phyloP scores from a whole-genome alignment of 768 basidiomycete species.

The Neoboletus brunneissimus region DNA sequence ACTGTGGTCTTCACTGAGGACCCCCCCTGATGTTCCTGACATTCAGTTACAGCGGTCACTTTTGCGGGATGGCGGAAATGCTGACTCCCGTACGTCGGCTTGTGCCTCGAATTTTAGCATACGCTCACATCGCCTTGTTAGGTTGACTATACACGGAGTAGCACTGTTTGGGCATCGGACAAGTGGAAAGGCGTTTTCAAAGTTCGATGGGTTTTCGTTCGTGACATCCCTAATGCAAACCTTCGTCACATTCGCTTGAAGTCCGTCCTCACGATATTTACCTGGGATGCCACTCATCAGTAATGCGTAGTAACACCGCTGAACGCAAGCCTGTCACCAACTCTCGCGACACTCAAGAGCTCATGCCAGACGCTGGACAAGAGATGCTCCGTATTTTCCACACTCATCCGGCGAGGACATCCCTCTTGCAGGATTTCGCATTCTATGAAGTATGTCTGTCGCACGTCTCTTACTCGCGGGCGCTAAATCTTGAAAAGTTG shows the following conservation, averaged over 20 bases:
- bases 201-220: slow-evolving; percentile 96
- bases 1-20: slow-evolving; percentile 2
- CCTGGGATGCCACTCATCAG: slow-evolving; percentile 13
- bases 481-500: slow-evolving; percentile 44
- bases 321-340: slow-evolving; percentile 99
- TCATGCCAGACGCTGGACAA: slow-evolving; percentile 92
- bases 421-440: slow-evolving; percentile 88
- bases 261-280: slow-evolving; percentile 36
- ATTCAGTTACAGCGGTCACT: slow-evolving; percentile 68
- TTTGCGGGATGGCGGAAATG: slow-evolving; percentile 99
- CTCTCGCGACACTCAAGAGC: slow-evolving; percentile 95
- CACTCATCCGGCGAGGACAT: slow-evolving; percentile 89
- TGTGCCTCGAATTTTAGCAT: neutral
- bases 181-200: slow-evolving; percentile 99
- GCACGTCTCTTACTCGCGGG: neutral
- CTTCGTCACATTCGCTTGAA: slow-evolving; percentile 86
- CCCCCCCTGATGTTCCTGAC: slow-evolving; percentile 8
- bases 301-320: slow-evolving; percentile 75
- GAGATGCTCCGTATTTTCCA: slow-evolving; percentile 97
- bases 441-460: slow-evolving; percentile 72
- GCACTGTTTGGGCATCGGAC: slow-evolving; percentile 98
- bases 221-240: slow-evolving; percentile 89
- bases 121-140: slow-evolving; percentile 23
- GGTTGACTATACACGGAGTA: slow-evolving; percentile 92
- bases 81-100: slow-evolving; percentile 68